Conservation (phyloP, 129 eudicot species). For the Pittosporum tobira region DNA sequence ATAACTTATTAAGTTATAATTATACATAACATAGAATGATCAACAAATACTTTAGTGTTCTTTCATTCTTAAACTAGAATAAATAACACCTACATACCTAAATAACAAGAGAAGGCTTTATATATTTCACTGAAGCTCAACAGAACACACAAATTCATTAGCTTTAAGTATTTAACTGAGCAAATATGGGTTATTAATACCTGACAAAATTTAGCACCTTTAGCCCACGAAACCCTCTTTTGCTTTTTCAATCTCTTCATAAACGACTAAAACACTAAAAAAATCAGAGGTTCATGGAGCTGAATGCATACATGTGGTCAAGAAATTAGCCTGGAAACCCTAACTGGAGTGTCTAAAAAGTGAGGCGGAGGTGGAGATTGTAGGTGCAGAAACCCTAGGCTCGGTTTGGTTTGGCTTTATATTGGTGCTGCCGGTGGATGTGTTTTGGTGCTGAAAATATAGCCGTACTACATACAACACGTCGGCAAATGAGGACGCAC, state of each 20-base stretch:
- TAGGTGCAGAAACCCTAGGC: neutral
- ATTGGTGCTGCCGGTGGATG: neutral
- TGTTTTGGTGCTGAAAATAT: neutral
- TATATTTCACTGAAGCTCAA: no score
- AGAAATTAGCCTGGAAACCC: neutral
- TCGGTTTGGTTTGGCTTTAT: neutral
- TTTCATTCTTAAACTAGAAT: no score
- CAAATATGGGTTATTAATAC: neutral
- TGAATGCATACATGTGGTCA: neutral
- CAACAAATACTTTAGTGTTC: no score
- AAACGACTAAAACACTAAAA: neutral
- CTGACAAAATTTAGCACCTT: neutral
- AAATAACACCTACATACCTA: no score
- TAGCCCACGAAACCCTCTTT: neutral
- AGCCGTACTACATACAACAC: no score
- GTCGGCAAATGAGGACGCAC: neutral
- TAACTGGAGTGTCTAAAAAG: no score
- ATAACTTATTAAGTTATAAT: no score
- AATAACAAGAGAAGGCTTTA: neutral
- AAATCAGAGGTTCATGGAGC: neutral
- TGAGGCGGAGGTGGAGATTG: neutral
- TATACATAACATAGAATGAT: no score
- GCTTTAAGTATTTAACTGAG: no score
- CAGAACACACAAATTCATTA: neutral
- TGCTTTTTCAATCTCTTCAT: neutral